These are phyloP conservation scores for Fusarium sp. DNA, from an alignment of 2,329 filamentous ascomycete species.

Conservation along the genomic window DNA sequence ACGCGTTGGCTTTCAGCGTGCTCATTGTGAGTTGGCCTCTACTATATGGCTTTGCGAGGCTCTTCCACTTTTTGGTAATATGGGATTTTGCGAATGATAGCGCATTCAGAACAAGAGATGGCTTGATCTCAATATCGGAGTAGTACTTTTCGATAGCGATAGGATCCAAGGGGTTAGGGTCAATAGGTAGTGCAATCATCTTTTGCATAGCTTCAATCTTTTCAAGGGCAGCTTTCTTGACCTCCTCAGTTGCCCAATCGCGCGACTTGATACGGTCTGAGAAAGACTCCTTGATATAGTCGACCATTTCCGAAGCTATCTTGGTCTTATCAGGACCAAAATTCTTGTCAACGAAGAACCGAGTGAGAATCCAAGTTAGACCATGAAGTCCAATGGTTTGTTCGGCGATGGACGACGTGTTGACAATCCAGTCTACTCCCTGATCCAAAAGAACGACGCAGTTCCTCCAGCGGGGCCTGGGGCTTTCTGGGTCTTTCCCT, in stretches of 20 bases:
- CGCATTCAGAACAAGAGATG: conserved; percentile 69
- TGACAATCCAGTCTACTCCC: conserved; percentile 22
- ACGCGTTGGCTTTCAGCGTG: conserved; percentile 73
- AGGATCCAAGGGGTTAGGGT: conserved; percentile 71
- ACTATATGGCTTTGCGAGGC: conserved; percentile 70
- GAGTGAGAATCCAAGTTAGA: conserved; percentile 75
- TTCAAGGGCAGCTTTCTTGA: conserved; percentile 69
- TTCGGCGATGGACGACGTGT: neutral
- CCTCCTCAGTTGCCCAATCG: conserved; percentile 73
- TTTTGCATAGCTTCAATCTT: conserved; percentile 76
- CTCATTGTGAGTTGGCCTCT: conserved; percentile 71
- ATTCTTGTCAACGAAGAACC: conserved; percentile 76
- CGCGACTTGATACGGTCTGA: conserved; percentile 68
- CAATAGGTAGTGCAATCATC: conserved; percentile 76
- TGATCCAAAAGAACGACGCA: conserved; percentile 20
- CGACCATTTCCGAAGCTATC: conserved; percentile 76
- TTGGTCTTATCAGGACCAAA: conserved; percentile 75
- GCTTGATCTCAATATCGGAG: conserved; percentile 60
- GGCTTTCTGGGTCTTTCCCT: conserved; percentile 55
- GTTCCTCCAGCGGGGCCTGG: conserved; percentile 18
- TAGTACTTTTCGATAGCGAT: conserved; percentile 69
- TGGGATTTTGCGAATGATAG: conserved; percentile 64
- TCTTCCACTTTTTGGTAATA: conserved; percentile 65
- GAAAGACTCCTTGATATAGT: conserved; percentile 76
- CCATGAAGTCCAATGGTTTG: conserved; percentile 46